Evolutionary conservation across 106 monocot species (phyloP), one percentile per base, ranked within the genome.

Genomic region (Dendrobium officinale): DNA sequence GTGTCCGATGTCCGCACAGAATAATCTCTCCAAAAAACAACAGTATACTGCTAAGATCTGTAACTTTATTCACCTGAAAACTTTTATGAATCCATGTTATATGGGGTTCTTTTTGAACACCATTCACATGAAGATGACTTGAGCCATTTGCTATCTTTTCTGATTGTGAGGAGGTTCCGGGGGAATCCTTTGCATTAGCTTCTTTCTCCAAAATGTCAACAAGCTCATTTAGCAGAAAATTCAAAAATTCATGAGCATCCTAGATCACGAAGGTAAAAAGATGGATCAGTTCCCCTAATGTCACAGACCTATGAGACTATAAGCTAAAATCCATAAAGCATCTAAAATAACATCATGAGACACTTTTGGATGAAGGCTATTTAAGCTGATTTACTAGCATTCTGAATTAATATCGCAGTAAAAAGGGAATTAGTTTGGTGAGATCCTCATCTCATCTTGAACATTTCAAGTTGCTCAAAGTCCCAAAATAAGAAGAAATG

Each of bases 221-320:
- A 55, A 88, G 85, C 73, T 78, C 88, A 79, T 88, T 88, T 8
- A 88, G 78, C 77, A 88, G 67, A 68, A 85, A 88, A 77, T 83
- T 88, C 77, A 88, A 79, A 83, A 88, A 88, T 78, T 88, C 88
- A 83, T 88, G 88, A 56, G 88, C 88, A 79, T 88, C 88, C 88
- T 88, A 42, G 15, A 56, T 19, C 70, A 70, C 13, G 33, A 76
- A 37, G 20, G 20, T 67, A 41, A 70, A 70, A 33, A 56, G 45
- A 54, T 73, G 15, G n/a, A 42, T 75, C 75, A 80, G 61, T 49
- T 76, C 22, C 7, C 43, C 44, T 31, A 70, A 37, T 15, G 13
- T 22, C 70, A 37, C 13, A 13, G 11, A 70, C 20, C 3, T 70
- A 51, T 51, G 51, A 51, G 51, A 51, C 51, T 64, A 24, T 15